Base-by-base conservation (phyloP, 129 eudicot species). In the Solidago caesia region DNA sequence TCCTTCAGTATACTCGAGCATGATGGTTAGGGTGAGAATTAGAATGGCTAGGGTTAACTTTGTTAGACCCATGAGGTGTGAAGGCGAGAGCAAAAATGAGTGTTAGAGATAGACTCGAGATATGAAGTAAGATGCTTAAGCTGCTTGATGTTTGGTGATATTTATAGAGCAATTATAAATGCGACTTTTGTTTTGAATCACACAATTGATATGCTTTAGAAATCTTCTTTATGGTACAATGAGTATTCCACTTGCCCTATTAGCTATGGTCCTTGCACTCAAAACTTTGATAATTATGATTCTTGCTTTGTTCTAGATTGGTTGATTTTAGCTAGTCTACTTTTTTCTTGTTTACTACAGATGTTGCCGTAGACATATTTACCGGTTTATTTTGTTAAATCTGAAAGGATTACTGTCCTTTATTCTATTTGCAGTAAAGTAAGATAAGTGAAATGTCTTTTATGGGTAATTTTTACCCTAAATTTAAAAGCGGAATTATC, bases 51-150 rank as follows among this genome's bases (percentile, higher is more conserved):
- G 62, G 56, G 44, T 69, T 66, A 82, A 72, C 73, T 56, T 81
- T 66, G 72, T 62, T 72, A 55, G 83, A 77, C 84, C 83, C 95
- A 89, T 86, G 44, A 27, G 47, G 76, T 14, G 7, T 74, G 64
- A 8, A 14, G 6, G 45, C 26, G 65, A 42, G 58, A 26, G 65
- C 5, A 39, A 11, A 49, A 52, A n/a, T 26, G 8, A 41, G 67
- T 12, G 26, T 72, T 79, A 44, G 60, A 63, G 67, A 29, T 27
- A 27, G 70, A 33, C 39, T 64, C 51, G 42, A 78, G 56, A 63
- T 9, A 44, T 1, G 59, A 78, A 71, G 26, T 13, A 71, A 63
- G 66, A 71, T 78, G 77, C 51, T 71, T 77, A 60, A 61, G 16
- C 39, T 21, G 46, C 8, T 48, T 58, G 15, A 58, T 25, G 58